Percentiles rank a stretch among this genome's conserved stretches.
These are phyloP conservation scores for Sporopachydermia lactativora DNA, from an alignment of 805 yeast genomes.

Conservation along the genomic window DNA sequence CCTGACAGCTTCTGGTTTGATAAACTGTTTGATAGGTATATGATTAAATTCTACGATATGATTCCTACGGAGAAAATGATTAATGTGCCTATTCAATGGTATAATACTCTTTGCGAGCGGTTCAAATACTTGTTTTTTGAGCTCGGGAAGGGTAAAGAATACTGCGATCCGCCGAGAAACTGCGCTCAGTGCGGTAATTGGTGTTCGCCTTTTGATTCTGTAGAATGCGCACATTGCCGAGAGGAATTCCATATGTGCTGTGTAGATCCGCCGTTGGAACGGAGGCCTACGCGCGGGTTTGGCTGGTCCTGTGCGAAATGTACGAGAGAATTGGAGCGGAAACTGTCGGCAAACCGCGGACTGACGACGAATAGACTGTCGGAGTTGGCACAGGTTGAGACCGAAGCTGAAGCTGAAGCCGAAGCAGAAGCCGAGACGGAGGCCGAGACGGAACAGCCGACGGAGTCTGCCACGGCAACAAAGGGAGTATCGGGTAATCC, in stretches of 20 bases:
- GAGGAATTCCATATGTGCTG: slow-evolving; percentile 68
- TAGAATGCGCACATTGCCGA: slow-evolving; percentile 68
- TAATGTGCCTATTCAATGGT: slow-evolving; percentile 43
- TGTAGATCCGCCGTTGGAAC: slow-evolving; percentile 67
- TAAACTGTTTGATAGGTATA: slow-evolving; percentile 73
- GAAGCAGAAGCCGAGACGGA: slow-evolving; percentile 9
- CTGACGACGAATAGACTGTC: slow-evolving; percentile 5
- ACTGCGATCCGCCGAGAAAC: slow-evolving; percentile 46
- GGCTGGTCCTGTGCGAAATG: slow-evolving; percentile 85
- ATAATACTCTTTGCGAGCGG: slow-evolving; percentile 47
- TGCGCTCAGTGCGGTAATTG: slow-evolving; percentile 77
- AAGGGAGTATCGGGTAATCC: no score
- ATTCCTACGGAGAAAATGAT: slow-evolving; percentile 45
- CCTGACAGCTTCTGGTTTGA: slow-evolving; percentile 78
- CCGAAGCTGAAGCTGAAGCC: slow-evolving; percentile 13
- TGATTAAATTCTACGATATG: slow-evolving; percentile 70
- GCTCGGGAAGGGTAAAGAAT: slow-evolving; percentile 45
- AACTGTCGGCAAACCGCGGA: slow-evolving; percentile 23
- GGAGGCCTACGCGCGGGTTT: slow-evolving; percentile 75
- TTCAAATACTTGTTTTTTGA: slow-evolving; percentile 70
- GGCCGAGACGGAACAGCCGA: background rate
- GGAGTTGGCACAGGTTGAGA: background rate
- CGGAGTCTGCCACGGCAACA: background rate
- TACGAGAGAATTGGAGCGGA: slow-evolving; percentile 41
- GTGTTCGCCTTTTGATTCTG: slow-evolving; percentile 63